These are phyloP conservation scores for Trichophyton mentagrophytes DNA, from an alignment of 2,329 filamentous ascomycete genomes.

Conservation along the genomic window DNA sequence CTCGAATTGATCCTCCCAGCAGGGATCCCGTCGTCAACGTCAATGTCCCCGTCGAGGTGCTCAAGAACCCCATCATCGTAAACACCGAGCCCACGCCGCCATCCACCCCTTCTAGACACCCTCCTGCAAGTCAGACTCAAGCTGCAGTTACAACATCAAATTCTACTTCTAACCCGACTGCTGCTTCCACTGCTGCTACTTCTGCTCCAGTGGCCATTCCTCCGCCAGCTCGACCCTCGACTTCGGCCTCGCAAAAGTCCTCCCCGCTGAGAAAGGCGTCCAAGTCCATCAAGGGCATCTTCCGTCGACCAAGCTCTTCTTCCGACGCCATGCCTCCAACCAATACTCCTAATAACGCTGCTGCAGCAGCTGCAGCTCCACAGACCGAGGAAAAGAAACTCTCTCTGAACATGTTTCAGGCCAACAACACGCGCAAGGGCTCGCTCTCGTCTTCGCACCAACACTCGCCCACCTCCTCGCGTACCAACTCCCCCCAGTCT, in stretches of 20 bases:
- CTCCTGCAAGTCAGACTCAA: neutral
- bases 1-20: neutral
- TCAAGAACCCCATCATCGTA: conserved; percentile 12
- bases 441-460: conserved; percentile 27
- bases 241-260: conserved; percentile 5
- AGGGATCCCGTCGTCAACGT: conserved; percentile 6
- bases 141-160: too few relatives aligned
- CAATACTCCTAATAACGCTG: neutral
- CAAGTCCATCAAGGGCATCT: conserved; percentile 16
- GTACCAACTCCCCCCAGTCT: conserved; percentile 26
- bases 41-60: conserved; percentile 5
- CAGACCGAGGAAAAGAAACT: neutral
- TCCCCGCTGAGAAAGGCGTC: conserved; percentile 14
- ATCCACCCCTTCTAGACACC: conserved; percentile 5
- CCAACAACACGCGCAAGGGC: conserved; percentile 15
- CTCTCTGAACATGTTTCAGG: conserved; percentile 5
- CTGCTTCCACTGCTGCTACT: neutral
- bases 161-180: neutral
- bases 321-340: neutral
- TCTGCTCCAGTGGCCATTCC: neutral
- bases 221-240: neutral
- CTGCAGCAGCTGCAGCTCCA: too few relatives aligned
- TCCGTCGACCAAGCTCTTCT: conserved; percentile 12
- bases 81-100: conserved; percentile 13
- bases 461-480: conserved; percentile 26